Percentiles rank a stretch among this genome's conserved stretches.
These are phyloP conservation scores for Ogataea siamensis DNA, from an alignment of 805 yeast genomes.

Conservation along the genomic window DNA sequence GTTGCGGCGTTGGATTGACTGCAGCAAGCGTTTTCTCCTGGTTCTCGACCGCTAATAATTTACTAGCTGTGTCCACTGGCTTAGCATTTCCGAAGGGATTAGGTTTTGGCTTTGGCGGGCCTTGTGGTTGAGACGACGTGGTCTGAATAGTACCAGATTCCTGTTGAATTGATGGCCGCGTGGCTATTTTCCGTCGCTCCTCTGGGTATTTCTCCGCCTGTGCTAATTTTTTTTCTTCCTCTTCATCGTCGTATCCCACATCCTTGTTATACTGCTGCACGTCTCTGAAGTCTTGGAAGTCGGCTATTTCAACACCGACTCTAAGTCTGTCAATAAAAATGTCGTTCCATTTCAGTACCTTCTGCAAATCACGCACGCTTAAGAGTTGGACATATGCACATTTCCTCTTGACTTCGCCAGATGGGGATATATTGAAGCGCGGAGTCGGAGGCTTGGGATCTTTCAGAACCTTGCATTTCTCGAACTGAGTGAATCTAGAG, in stretches of 20 bases:
- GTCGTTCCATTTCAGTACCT: slow-evolving; percentile 63
- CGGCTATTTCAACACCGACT: slow-evolving; percentile 36
- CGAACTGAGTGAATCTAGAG: slow-evolving; percentile 57
- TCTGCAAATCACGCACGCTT: slow-evolving; percentile 50
- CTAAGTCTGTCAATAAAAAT: slow-evolving; percentile 39
- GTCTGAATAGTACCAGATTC: neutral
- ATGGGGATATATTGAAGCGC: slow-evolving; percentile 43
- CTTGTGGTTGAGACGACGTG: neutral
- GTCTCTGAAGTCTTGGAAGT: slow-evolving; percentile 38
- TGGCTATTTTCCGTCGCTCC: slow-evolving; percentile 4
- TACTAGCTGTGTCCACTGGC: slow-evolving; percentile 47
- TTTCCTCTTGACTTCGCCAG: slow-evolving; percentile 41
- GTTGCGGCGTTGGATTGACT: slow-evolving; percentile 21
- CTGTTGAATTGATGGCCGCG: slow-evolving; percentile 1
- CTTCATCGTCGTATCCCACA: slow-evolving; percentile 29
- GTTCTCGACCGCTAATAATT: slow-evolving; percentile 11
- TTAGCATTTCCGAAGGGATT: slow-evolving; percentile 81
- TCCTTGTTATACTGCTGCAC: slow-evolving; percentile 31
- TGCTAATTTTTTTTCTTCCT: slow-evolving; percentile 24
- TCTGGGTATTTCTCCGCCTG: slow-evolving; percentile 3
- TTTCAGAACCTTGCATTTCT: slow-evolving; percentile 55
- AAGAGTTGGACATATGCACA: slow-evolving; percentile 63
- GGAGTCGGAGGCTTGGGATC: slow-evolving; percentile 33
- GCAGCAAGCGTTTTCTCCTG: slow-evolving; percentile 24
- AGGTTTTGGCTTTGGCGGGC: slow-evolving; percentile 38